phyloP scores from a whole-genome alignment of 805 yeast genomes.

The Kazachstania kunashirensis region DNA sequence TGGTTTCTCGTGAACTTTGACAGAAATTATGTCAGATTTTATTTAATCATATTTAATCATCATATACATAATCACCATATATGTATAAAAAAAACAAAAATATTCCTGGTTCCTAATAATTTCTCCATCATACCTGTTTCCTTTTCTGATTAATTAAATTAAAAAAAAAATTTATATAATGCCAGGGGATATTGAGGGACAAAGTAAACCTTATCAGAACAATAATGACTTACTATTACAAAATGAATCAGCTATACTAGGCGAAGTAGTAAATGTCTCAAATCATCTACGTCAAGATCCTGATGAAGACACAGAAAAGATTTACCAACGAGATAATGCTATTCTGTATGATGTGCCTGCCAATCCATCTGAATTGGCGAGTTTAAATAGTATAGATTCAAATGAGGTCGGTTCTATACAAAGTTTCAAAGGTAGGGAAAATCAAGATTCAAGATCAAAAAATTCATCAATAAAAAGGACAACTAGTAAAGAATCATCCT shows the following conservation, averaged over 20 bases:
- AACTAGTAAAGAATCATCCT: not conserved
- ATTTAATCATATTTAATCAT: too few relatives aligned
- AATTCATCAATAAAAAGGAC: not conserved
- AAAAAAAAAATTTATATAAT: too few relatives aligned
- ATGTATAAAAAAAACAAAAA: too few relatives aligned
- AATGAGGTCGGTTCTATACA: slow-evolving; percentile 1
- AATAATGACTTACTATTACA: not conserved
- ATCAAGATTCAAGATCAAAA: not conserved
- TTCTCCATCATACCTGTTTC: too few relatives aligned
- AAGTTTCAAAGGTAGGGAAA: not conserved
- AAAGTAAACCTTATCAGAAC: not conserved
- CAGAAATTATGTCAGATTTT: too few relatives aligned
- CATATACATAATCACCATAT: too few relatives aligned
- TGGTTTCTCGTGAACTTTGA: too few relatives aligned
- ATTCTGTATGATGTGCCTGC: slow-evolving; percentile 1
- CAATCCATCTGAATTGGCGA: not conserved
- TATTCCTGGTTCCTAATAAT: too few relatives aligned
- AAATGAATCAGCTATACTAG: not conserved
- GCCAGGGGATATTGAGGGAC: too few relatives aligned
- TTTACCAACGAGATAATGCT: not conserved
- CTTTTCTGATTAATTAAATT: too few relatives aligned
- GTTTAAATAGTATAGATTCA: not conserved
- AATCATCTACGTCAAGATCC: not conserved
- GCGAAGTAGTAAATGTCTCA: not conserved
- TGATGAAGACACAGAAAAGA: not conserved